phyloP scores from a whole-genome alignment of 179 eudicot species.

The Drosera spatulata region DNA sequence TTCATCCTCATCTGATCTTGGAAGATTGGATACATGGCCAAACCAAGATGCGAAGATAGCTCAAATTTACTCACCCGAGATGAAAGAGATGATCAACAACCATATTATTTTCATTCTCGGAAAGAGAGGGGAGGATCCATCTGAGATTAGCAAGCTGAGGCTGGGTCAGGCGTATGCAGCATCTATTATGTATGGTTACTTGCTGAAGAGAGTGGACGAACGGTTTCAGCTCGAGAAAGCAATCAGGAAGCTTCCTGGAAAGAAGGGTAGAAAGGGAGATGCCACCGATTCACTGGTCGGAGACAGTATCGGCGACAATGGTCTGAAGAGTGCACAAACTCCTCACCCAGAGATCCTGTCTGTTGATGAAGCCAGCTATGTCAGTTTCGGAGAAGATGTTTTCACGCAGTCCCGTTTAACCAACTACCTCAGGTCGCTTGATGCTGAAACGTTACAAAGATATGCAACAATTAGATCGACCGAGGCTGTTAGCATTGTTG shows the following conservation, averaged over 20 bases:
- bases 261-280: conserved; percentile 22
- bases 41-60: conserved; percentile 47
- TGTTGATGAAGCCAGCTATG: conserved; percentile 36
- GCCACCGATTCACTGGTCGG: conserved; percentile 14
- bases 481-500: conserved; percentile 68
- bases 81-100: conserved; percentile 90
- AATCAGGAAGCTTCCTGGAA: conserved; percentile 66
- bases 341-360: conserved; percentile 51
- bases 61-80: conserved; percentile 76
- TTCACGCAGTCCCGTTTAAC: conserved; percentile 52
- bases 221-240: conserved; percentile 88
- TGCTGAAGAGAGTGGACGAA: conserved; percentile 84
- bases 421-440: conserved; percentile 84
- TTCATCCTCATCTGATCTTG: conserved; percentile 40
- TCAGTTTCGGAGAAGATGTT: conserved; percentile 33
- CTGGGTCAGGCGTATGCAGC: conserved; percentile 99
- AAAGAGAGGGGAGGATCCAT: conserved; percentile 47
- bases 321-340: conserved; percentile 8
- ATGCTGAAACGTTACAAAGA: conserved; percentile 66
- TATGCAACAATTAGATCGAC: conserved; percentile 73
- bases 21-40: conserved; percentile 67
- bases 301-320: conserved; percentile 15
- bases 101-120: conserved; percentile 87
- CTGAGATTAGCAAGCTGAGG: conserved; percentile 77
- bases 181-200: conserved; percentile 94